Base-by-base conservation (phyloP, 106 monocot species). In the Apostasia shenzhenica region DNA sequence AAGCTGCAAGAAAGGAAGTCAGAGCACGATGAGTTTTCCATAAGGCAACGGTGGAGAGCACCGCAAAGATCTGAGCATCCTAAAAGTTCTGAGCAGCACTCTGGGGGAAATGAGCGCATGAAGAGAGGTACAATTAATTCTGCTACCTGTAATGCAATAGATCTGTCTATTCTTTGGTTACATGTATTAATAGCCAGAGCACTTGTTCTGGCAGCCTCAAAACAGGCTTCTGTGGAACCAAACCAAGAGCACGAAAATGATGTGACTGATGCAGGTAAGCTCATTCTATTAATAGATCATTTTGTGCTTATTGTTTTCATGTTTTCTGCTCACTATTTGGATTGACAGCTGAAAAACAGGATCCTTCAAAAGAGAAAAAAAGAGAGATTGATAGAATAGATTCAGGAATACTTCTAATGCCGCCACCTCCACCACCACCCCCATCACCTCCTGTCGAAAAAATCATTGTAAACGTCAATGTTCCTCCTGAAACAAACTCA, bases 1-100 rank as follows among this genome's bases (percentile, higher is more conserved):
- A 92, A 90, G 73, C 77, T 53, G n/a, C 81, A 87, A 67, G 84
- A 87, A 68, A 90, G 77, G 71, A 87, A 71, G 62, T 77, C 80
- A 42, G 81, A 77, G 52, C 62, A 70, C 59, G 79, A 74, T 59
- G 77, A 78, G 50, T 41, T 78, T 67, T 41, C 70, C 9, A 81
- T 63, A 44, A 83, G 67, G 67, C 77, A 74, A 50, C 78, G 78
- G 8, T 48, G 66, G 12, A 76, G 72, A 41, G 14, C 64, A 47
- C 61, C 67, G 60, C 72, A 51, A 59, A 78, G 73, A 47, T 61
- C 70, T 44, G 69, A 81, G 46, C 79, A 81, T n/a, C 74, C 76
- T 59, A 76, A 54, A 77, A 74, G 45, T 55, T 80, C 46, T 70
- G 79, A 77, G 43, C 70, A 75, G 6, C 64, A 63, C 9, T 45